Evolutionary conservation across 2,329 filamentous ascomycete species (phyloP), one percentile per base, ranked within the genome.

Genomic region (Didymella exigua): DNA sequence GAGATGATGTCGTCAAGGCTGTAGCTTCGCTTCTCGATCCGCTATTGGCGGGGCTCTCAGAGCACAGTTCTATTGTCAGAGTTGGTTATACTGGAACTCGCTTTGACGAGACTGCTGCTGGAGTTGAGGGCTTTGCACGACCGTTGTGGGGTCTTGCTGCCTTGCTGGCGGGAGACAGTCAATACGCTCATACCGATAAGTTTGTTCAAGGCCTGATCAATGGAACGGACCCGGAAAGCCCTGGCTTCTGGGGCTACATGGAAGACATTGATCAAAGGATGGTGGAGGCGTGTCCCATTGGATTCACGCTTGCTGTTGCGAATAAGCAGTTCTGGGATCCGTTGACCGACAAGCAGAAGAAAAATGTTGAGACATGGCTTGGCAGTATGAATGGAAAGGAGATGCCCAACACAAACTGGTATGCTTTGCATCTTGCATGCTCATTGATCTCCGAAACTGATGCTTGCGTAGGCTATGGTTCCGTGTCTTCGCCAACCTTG

Each of bases 251-350:
- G 89, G 89, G 89, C 0, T 86, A 84, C 51, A 88, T 90, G 60
- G 82, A 86, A 61, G 89, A 92, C 68, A 86, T 88, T 53, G 90
- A 93, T 68, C 89, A 93, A 78, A 80, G 89, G 23, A 93, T 93
- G 90, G 90, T 93, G 2, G 90, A 93, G 72, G 90, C 91, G 82
- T 92, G 89, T 68, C 89, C 89, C 0, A 81, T 93, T 54, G 90
- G 89, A 0, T 93, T 86, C 66, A 85, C 89, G 1, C 78, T 93
- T 48, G 89, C 88, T 27, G 86, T 91, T 47, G 88, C 86, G 29
- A 79, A 81, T 24, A 76, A 71, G 78, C 81, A 70, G 63, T 82
- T 91, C 54, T 92, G 89, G 88, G 78, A 86, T 13, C 84, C 82
- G 1, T 77, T 93, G 65, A 84, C 81, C 2, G 81, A 82, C 14